A percentile compares a stretch with the other conserved stretches of the same genome.
Conservation (phyloP, 805 yeast genomes). For the Teunomyces atbi region DNA sequence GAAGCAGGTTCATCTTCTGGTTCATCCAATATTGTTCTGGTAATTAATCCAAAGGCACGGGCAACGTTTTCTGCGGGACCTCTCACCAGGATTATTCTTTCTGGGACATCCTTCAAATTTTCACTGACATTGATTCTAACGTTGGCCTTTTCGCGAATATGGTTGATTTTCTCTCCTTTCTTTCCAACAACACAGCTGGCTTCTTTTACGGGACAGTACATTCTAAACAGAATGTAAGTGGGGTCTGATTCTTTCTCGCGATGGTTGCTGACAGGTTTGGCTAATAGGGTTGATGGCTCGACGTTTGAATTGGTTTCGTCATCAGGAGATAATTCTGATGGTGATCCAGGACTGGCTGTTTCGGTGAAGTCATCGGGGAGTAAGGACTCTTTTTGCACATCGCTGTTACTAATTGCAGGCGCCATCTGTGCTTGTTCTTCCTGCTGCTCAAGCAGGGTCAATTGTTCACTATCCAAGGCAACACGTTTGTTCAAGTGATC, state of each 20-base stretch:
- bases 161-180: conserved; percentile 72
- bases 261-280: conserved; percentile 39
- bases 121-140: conserved; percentile 72
- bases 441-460: conserved; percentile 41
- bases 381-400: neutral
- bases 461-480: conserved; percentile 64
- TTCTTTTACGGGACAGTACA: conserved; percentile 73
- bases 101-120: conserved; percentile 67
- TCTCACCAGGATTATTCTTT: conserved; percentile 68
- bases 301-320: neutral
- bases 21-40: conserved; percentile 64
- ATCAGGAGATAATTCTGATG: neutral
- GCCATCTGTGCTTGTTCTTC: conserved; percentile 45
- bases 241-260: conserved; percentile 50
- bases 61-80: conserved; percentile 81
- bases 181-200: conserved; percentile 76
- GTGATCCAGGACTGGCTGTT: neutral
- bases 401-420: conserved; percentile 23
- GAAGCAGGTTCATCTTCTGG: conserved; percentile 63
- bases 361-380: neutral
- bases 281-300: conserved; percentile 4
- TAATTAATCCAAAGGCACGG: conserved; percentile 73
- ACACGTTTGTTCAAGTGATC: conserved; percentile 62
- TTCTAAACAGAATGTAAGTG: conserved; percentile 64
- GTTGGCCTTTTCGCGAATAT: conserved; percentile 58